Percentiles rank a stretch among this genome's conserved stretches.
These are phyloP conservation scores for Lachancea sp. DNA, from an alignment of 805 yeast genomes.

Conservation along the genomic window DNA sequence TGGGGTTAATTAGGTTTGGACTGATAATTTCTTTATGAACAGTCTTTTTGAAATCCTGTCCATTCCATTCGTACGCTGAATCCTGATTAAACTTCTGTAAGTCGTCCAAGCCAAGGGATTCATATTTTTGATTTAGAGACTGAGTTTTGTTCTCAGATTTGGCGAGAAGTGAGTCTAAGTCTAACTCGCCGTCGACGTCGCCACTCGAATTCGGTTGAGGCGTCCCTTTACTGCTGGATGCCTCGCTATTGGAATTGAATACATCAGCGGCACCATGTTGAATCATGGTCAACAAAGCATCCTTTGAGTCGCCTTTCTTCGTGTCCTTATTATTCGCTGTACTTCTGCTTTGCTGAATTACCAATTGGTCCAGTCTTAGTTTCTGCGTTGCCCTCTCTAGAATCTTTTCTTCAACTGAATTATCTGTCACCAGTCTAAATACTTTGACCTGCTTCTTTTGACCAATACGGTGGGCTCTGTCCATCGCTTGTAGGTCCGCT, in stretches of 20 bases:
- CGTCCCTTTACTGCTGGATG: constrained; percentile 20
- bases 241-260: constrained; percentile 28
- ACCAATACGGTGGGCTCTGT: constrained; percentile 83
- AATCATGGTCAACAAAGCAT: constrained; percentile 73
- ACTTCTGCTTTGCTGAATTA: constrained; percentile 67
- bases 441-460: constrained; percentile 80
- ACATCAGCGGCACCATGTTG: constrained; percentile 76
- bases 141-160: constrained; percentile 59
- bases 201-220: constrained; percentile 28
- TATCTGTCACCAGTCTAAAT: constrained; percentile 69
- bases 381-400: constrained; percentile 78
- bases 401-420: constrained; percentile 79
- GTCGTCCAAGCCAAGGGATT: constrained; percentile 66
- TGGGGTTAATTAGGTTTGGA: constrained; percentile 75
- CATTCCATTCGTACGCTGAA: constrained; percentile 84
- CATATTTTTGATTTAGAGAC: constrained; percentile 56
- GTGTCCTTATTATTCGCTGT: constrained; percentile 22
- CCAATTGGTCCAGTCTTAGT: constrained; percentile 70
- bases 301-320: constrained; percentile 43
- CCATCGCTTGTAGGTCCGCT: constrained; percentile 86
- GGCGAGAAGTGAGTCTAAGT: constrained; percentile 53
- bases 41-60: constrained; percentile 67
- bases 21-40: constrained; percentile 42
- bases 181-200: constrained; percentile 38
- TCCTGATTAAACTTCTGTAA: constrained; percentile 68